phyloP scores from a whole-genome alignment of 1,139 yeast genomes.

The Hyphopichia buzzinii region DNA sequence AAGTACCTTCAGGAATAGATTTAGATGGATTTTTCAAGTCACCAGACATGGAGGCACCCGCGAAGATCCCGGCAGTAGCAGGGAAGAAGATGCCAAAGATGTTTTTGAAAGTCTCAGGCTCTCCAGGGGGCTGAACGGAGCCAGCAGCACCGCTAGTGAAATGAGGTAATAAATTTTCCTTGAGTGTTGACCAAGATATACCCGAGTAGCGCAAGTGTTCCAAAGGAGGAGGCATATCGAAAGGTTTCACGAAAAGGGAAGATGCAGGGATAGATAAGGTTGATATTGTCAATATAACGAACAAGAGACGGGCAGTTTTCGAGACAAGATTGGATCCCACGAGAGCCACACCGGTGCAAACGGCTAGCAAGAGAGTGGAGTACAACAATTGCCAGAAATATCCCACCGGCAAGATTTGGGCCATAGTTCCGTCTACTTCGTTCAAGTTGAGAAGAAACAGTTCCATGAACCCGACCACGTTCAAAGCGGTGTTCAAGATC shows the following conservation, averaged over 20 bases:
- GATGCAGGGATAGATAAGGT: slow-evolving; percentile 85
- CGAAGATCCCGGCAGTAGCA: slow-evolving; percentile 96
- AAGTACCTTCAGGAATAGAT: slow-evolving; percentile 87
- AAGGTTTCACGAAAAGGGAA: slow-evolving; percentile 59
- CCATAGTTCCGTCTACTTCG: slow-evolving; percentile 52
- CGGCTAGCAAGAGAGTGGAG: slow-evolving; percentile 61
- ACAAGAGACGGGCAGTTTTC: slow-evolving; percentile 74
- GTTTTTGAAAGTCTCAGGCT: slow-evolving; percentile 71
- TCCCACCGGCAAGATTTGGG: slow-evolving; percentile 50
- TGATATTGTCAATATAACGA: slow-evolving; percentile 65
- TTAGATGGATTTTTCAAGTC: slow-evolving; percentile 80
- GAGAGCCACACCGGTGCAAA: slow-evolving; percentile 76
- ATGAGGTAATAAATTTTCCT: slow-evolving; percentile 66
- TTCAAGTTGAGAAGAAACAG: slow-evolving; percentile 72
- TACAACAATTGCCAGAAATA: slow-evolving; percentile 58
- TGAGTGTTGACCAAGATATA: slow-evolving; percentile 61
- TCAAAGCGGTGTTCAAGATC: slow-evolving; percentile 70
- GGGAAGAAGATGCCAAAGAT: slow-evolving; percentile 95
- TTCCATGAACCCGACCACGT: slow-evolving; percentile 78
- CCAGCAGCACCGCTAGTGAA: slow-evolving; percentile 94
- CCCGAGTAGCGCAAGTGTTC: slow-evolving; percentile 66
- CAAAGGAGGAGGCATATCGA: slow-evolving; percentile 43
- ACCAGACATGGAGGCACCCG: slow-evolving; percentile 99
- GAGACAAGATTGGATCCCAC: slow-evolving; percentile 85
- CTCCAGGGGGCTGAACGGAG: slow-evolving; percentile 55